These are phyloP conservation scores for Colletotrichum navitas DNA, from an alignment of 2,329 filamentous ascomycete genomes.

Conservation along the genomic window DNA sequence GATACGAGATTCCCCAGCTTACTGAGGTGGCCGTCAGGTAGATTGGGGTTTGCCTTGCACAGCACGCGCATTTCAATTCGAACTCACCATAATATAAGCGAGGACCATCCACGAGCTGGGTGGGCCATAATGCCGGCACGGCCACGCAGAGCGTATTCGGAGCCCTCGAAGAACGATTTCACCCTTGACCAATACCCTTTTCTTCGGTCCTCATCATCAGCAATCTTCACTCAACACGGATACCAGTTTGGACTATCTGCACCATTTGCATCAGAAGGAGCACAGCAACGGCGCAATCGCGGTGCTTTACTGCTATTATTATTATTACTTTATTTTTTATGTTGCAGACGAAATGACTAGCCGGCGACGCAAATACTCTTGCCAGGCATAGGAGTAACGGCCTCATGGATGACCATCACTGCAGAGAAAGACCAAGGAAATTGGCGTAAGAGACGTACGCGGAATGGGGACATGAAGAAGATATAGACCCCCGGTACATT, in stretches of 20 bases:
- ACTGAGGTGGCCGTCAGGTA: constrained; percentile 60
- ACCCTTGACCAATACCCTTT: constrained; percentile 9
- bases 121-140: background rate
- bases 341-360: constrained; percentile 36
- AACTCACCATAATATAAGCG: background rate
- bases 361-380: constrained; percentile 21
- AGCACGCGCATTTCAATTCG: background rate
- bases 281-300: constrained; percentile 44
- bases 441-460: constrained; percentile 14
- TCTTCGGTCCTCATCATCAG: constrained; percentile 36
- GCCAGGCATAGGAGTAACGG: constrained; percentile 36
- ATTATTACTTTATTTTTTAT: background rate
- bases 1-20: constrained; percentile 51
- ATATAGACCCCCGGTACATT: constrained; percentile 39
- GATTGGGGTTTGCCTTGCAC: constrained; percentile 43
- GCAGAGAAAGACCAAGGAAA: constrained; percentile 34
- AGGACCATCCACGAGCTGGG: constrained; percentile 2
- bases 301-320: constrained; percentile 29
- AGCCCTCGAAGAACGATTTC: background rate
- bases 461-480: constrained; percentile 29
- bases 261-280: constrained; percentile 44
- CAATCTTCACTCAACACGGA: constrained; percentile 39
- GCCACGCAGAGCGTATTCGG: background rate
- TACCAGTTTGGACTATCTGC: constrained; percentile 41
- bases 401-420: constrained; percentile 34